Conservation (phyloP, 108 stramenopile species). For the Cylindrotheca closterium region DNA sequence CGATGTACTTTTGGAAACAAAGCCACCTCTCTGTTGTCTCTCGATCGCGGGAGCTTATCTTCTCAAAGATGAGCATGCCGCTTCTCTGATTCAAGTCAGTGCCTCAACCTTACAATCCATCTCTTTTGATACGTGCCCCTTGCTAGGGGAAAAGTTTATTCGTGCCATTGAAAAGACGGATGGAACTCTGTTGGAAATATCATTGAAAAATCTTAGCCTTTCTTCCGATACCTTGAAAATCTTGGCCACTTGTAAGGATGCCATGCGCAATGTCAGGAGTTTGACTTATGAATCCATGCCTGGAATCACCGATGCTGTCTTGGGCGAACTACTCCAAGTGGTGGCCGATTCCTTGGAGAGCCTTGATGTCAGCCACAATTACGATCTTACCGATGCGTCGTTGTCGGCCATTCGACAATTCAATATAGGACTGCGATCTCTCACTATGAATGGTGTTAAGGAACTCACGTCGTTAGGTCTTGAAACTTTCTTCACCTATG, state of each 20-base stretch:
- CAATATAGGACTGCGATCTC: slow-evolving; percentile 48
- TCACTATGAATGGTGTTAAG: slow-evolving; percentile 55
- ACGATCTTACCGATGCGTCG: slow-evolving; percentile 61
- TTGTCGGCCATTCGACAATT: slow-evolving; percentile 64
- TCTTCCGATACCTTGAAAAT: slow-evolving; percentile 37
- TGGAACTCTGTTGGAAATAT: slow-evolving; percentile 56
- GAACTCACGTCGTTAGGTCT: slow-evolving; percentile 66
- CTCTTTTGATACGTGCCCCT: slow-evolving; percentile 72
- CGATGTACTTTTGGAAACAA: slow-evolving; percentile 28
- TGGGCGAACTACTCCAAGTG: slow-evolving; percentile 41
- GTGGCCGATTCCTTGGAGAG: slow-evolving; percentile 47
- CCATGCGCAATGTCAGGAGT: slow-evolving; percentile 55
- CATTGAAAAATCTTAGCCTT: slow-evolving; percentile 60
- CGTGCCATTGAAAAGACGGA: slow-evolving; percentile 25
- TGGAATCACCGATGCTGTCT: slow-evolving; percentile 49
- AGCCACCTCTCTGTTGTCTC: slow-evolving; percentile 45
- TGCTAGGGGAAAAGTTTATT: slow-evolving; percentile 54
- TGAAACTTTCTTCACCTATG: slow-evolving; percentile 66
- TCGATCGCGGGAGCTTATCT: slow-evolving; percentile 80
- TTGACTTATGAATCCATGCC: slow-evolving; percentile 54
- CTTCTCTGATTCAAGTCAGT: slow-evolving; percentile 47
- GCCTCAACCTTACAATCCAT: slow-evolving; percentile 58
- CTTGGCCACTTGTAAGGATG: slow-evolving; percentile 35
- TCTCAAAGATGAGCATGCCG: slow-evolving; percentile 62
- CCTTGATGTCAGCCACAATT: slow-evolving; percentile 62